Conservation (phyloP, 1,139 yeast genomes). For the Geotrichum phurueaensis region DNA sequence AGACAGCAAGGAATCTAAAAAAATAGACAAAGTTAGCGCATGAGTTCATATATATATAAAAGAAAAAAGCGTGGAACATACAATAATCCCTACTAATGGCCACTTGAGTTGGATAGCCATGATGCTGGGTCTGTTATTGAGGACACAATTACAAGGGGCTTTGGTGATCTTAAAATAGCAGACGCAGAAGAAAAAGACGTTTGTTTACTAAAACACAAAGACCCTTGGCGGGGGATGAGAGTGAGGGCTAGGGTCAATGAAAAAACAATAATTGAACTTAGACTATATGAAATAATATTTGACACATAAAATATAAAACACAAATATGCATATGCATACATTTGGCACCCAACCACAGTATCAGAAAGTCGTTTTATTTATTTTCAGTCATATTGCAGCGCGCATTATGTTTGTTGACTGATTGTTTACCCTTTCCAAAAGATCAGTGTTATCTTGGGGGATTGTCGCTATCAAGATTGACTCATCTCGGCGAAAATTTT, state of each 20-base stretch:
- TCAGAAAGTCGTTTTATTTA: not conserved
- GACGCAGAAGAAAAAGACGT: not conserved
- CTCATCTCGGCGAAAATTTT: constrained; percentile 4
- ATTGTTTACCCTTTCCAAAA: too few relatives aligned
- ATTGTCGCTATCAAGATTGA: constrained; percentile 2
- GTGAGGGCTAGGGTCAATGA: not conserved
- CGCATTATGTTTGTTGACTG: not conserved
- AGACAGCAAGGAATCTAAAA: constrained; percentile 56
- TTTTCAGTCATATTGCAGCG: not conserved
- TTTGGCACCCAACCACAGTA: not conserved
- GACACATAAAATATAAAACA: not conserved
- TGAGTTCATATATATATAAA: too few relatives aligned
- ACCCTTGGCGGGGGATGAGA: constrained; percentile 1
- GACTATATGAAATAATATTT: not conserved
- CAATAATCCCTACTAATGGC: constrained; percentile 31
- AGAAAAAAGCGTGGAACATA: constrained; percentile 14
- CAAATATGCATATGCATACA: too few relatives aligned
- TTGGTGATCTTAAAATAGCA: not conserved
- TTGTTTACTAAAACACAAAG: not conserved
- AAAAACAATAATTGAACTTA: not conserved
- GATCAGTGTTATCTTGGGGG: not conserved
- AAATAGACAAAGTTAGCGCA: not conserved
- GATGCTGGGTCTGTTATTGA: not conserved
- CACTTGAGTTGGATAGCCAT: constrained; percentile 30
- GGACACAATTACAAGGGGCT: not conserved